Evolutionary conservation across 257 asterid genomes (phyloP).

Genomic region (Solanum chaucha): DNA sequence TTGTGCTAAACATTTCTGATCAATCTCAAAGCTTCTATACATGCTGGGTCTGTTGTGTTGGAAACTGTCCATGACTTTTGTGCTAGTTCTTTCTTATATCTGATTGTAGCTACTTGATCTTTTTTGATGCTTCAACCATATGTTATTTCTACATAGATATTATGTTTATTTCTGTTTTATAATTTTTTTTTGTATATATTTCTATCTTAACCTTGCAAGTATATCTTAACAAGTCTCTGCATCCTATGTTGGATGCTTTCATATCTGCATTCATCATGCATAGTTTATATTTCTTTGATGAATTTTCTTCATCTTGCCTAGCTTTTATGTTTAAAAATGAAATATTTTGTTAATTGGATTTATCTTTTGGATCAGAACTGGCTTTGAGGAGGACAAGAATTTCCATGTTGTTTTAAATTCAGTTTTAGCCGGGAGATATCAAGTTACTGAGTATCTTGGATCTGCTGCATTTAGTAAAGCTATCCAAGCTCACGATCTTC

Average conservation of each 20-base stretch:
- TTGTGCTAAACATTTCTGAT: neutral
- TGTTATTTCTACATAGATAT: neutral
- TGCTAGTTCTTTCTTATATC: neutral
- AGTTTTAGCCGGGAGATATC: conserved; percentile 92
- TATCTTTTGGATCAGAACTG: conserved; percentile 60
- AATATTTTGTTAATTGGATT: conserved; percentile 11
- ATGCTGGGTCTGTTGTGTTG: neutral
- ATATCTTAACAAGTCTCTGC: neutral
- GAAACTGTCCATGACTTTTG: neutral
- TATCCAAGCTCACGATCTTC: conserved; percentile 98
- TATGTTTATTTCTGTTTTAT: neutral
- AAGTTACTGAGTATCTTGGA: conserved; percentile 98
- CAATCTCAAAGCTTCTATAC: neutral
- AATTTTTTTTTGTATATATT: neutral
- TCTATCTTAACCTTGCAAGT: neutral
- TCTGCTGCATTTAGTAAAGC: conserved; percentile 99
- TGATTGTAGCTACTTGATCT: neutral
- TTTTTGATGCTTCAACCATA: neutral
- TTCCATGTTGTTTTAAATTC: conserved; percentile 85
- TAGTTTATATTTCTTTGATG: neutral
- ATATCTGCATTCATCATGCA: neutral
- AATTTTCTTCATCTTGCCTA: neutral
- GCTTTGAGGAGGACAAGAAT: conserved; percentile 98
- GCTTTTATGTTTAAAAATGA: neutral
- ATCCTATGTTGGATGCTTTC: neutral